Evolutionary conservation across 2,329 filamentous ascomycete species (phyloP), one percentile per base, ranked within the genome.

Genomic region (Ophiognomonia clavigignenti-juglandacearum): DNA sequence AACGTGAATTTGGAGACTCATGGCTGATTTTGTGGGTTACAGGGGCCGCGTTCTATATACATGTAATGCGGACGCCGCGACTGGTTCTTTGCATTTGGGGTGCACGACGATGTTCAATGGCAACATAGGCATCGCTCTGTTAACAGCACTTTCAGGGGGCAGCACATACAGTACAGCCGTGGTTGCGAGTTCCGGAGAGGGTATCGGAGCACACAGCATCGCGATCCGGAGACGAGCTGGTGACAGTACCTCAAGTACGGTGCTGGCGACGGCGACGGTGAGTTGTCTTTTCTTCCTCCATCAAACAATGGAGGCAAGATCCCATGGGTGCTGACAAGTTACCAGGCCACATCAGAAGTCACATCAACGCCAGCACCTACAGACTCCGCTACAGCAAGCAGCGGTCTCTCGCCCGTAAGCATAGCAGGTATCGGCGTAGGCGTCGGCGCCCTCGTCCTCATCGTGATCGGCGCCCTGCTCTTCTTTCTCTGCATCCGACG

Each of bases 371-470:
- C 46, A 31, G 10, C 14, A 8, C 10, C 41, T 19, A 24, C 16
- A 6, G 6, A 20, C 11, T 13, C 40, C 22, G 37, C 26, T 6
- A 24, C 43, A 39, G 31, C 39, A 19, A 37, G 27, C 11, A 29
- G 11, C 29, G 48, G 46, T 24, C 52, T 26, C 34, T 61, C 23
- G 51, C 53, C 52, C 55, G 54, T 35, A 44, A 49, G 4, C 48
- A 56, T 37, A 20, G 54, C 53, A 26, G 59, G 58, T 18, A 61
- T 60, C 41, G 57, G 49, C 10, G 44, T 60, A 27, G 59, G 58
- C n/a, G 54, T 54, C 6, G 58, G 45, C 8, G 51, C 53, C 4
- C 53, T 35, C 10, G 52, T 45, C n/a, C 49, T 61, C 14, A 35
- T 58, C 11, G 18, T 54, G 6, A 45, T 47, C 16, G 39, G 53